Evolutionary conservation across 176 grass and related monocot species (phyloP), one percentile per base, ranked within the genome.

Genomic region (Elaeis guineensis): DNA sequence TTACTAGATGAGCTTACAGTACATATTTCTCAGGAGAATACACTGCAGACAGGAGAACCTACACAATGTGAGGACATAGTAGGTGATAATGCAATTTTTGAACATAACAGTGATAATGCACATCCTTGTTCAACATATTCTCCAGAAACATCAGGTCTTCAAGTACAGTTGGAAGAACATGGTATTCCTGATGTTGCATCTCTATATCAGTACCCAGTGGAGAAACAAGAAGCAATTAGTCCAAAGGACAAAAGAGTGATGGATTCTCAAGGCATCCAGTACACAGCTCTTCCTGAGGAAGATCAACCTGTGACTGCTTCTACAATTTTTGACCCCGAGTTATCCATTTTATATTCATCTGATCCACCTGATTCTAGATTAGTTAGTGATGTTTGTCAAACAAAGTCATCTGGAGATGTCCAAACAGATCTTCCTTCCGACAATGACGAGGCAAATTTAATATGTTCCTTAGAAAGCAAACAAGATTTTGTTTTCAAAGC

Each of bases 401-500:
- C 54, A 55, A 58, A 18, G 35, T 44, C 35, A 44, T 44, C 11
- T 44, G 73, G 21, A 20, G 54, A 62, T 21, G n/a, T 59, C 49
- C 68, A 62, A 52, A 70, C 28, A 61, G 50, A 80, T 69, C 49
- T 63, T 16, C 60, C n/a, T 55, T 21, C 57, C n/a, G 17, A 62
- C 61, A 56, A 44, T 19, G 68, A 26, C 17, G 22, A 44, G 11
- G 35, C 35, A 44, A 44, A 62, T 70, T 69, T 61, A 64, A 25
- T 63, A 67, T 63, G 30, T 75, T 59, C 67, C 25, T 63, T 75
- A 63, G 79, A 78, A 67, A 71, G 30, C 8, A 17, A 87, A 64
- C 57, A 82, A 25, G 70, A 79, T 78, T 67, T 78, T 70, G 57
- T 66, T 82, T 75, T 66, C 63, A 66, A 82, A 68, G 61, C 78